These are phyloP conservation scores for Metschnikowia cubensis DNA, from an alignment of 805 yeast species.

Conservation along the genomic window DNA sequence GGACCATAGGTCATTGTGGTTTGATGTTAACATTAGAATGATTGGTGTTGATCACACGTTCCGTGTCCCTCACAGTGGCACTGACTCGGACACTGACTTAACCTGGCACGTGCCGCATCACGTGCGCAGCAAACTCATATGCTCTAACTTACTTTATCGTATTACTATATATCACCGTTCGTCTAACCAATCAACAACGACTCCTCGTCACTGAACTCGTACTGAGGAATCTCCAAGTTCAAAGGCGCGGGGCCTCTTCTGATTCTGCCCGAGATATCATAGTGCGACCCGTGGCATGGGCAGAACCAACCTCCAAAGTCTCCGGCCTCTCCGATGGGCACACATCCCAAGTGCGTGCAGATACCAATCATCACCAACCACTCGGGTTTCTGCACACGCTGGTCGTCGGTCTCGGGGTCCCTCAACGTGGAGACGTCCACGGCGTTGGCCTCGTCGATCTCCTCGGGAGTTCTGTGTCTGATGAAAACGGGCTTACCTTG, in stretches of 20 bases:
- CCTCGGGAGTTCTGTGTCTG: conserved; percentile 94
- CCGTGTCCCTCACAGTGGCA: too few species aligned
- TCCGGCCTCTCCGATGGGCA: conserved; percentile 99
- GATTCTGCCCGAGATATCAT: conserved; percentile 99
- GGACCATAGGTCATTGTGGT: too few species aligned
- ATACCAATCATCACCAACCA: conserved; percentile 99
- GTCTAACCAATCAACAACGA: conserved; percentile 83
- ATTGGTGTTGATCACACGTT: too few species aligned
- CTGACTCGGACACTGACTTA: too few species aligned
- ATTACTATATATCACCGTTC: background rate
- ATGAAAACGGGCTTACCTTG: conserved; percentile 99
- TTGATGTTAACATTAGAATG: too few species aligned
- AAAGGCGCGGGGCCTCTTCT: conserved; percentile 99
- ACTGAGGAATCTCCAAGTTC: conserved; percentile 94
- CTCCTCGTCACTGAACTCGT: conserved; percentile 72
- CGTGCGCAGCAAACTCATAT: too few species aligned
- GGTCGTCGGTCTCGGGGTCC: conserved; percentile 91
- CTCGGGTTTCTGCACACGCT: conserved; percentile 94
- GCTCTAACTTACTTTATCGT: background rate
- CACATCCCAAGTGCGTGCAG: conserved; percentile 99
- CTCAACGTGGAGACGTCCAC: conserved; percentile 76
- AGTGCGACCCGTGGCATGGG: conserved; percentile 99
- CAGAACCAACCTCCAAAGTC: conserved; percentile 99
- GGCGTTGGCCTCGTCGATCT: conserved; percentile 89
- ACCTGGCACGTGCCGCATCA: too few species aligned